These are phyloP conservation scores for Austropuccinia psidii DNA, from an alignment of 1,284 basidiomycete genomes.

Conservation along the genomic window DNA sequence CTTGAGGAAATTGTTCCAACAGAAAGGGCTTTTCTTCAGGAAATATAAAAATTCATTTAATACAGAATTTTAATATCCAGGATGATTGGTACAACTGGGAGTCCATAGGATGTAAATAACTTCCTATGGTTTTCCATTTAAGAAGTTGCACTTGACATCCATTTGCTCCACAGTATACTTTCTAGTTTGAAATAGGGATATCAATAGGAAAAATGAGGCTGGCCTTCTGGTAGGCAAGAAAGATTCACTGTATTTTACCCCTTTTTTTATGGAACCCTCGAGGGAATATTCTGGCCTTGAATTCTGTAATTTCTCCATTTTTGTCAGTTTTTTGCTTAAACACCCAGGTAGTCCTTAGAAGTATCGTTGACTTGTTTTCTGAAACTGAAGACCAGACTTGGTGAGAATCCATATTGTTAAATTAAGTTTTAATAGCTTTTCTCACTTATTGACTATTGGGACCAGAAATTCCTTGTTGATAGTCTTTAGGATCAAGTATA, in stretches of 20 bases:
- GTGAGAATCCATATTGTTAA: not conserved
- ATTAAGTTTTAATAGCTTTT: not conserved
- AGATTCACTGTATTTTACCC: not conserved
- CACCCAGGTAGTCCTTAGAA: conserved; percentile 6
- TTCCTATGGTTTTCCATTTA: not conserved
- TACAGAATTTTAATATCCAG: not conserved
- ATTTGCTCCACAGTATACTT: conserved; percentile 4
- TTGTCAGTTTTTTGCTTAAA: not conserved
- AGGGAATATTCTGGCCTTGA: not conserved
- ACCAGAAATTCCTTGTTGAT: not conserved
- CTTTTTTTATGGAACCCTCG: not conserved
- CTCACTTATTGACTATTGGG: not conserved
- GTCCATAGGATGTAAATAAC: not conserved
- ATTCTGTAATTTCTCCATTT: not conserved
- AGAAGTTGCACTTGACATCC: not conserved
- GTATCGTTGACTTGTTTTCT: not conserved
- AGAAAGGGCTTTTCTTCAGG: not conserved
- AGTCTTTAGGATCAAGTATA: not conserved
- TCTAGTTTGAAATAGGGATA: not conserved
- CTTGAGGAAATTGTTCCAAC: not conserved
- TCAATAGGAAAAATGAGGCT: not conserved
- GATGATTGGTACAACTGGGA: not conserved
- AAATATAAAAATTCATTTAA: not conserved
- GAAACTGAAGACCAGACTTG: not conserved
- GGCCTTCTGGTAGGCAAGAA: conserved; percentile 1